These are phyloP conservation scores for Paraurostyla sp. DNA, from an alignment of 73 alveolate genomes.

Conservation along the genomic window DNA sequence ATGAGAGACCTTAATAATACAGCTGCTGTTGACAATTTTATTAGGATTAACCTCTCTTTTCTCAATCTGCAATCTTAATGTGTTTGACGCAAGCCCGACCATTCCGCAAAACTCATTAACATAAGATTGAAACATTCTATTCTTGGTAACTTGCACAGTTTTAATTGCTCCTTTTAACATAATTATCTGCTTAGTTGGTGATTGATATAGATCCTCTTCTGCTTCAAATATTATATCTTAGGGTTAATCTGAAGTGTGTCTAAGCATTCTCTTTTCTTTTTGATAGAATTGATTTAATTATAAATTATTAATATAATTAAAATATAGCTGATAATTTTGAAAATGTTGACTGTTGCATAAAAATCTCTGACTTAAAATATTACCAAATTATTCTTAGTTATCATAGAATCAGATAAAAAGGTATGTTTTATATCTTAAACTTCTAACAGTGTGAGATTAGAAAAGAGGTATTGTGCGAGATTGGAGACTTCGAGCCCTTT, in stretches of 20 bases:
- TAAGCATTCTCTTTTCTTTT: slow-evolving; percentile 16
- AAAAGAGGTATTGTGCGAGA: slow-evolving; percentile 55
- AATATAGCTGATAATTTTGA: background rate
- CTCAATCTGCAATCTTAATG: slow-evolving; percentile 45
- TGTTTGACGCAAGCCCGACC: slow-evolving; percentile 60
- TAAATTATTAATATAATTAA: too few species aligned
- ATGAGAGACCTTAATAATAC: slow-evolving; percentile 53
- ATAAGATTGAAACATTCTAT: slow-evolving; percentile 72
- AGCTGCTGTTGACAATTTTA: slow-evolving; percentile 14
- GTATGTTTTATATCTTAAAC: background rate
- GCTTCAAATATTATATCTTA: slow-evolving; percentile 64
- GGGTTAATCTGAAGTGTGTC: slow-evolving; percentile 48
- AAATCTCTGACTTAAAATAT: background rate
- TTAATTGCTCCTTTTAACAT: slow-evolving; percentile 59
- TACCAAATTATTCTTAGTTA: slow-evolving; percentile 19
- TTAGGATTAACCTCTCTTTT: slow-evolving; percentile 54
- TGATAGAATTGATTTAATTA: slow-evolving; percentile 40
- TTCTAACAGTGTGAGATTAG: slow-evolving; percentile 48
- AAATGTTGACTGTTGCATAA: slow-evolving; percentile 5
- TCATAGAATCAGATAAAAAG: slow-evolving; percentile 51
- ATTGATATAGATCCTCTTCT: slow-evolving; percentile 69
- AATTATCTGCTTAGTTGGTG: slow-evolving; percentile 63
- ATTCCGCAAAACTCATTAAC: slow-evolving; percentile 76
- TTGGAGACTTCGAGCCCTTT: slow-evolving; percentile 7
- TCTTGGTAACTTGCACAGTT: slow-evolving; percentile 45